Evolutionary conservation across 2,329 filamentous ascomycete genomes (phyloP).

Genomic region (Arthrobotrys conoides): DNA sequence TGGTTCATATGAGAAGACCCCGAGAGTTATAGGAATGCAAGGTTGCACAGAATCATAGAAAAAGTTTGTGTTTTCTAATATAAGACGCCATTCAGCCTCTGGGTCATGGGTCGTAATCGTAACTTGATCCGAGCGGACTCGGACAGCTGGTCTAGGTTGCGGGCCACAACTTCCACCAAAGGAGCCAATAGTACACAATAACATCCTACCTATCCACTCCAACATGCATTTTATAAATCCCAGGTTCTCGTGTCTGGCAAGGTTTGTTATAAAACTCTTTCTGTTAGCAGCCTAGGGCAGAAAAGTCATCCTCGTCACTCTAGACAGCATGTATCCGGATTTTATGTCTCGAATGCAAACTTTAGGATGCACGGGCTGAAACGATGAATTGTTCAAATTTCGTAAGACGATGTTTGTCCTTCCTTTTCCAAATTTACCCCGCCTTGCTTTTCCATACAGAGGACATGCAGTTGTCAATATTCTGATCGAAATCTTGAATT

Average conservation of each 20-base stretch:
- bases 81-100: background rate
- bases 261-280: constrained; percentile 44
- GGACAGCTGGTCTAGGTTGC: constrained; percentile 1
- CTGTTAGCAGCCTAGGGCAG: constrained; percentile 25
- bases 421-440: constrained; percentile 17
- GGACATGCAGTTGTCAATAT: constrained; percentile 8
- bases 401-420: constrained; percentile 10
- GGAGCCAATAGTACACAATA: constrained; percentile 18
- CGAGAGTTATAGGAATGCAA: constrained; percentile 12
- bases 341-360: constrained; percentile 21
- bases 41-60: constrained; percentile 4
- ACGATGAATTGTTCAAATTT: constrained; percentile 22
- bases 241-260: constrained; percentile 49
- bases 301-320: background rate
- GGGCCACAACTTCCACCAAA: background rate
- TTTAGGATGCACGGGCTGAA: constrained; percentile 5
- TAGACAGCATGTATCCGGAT: constrained; percentile 1
- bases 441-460: background rate
- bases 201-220: constrained; percentile 7
- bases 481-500: constrained; percentile 14
- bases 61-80: constrained; percentile 23
- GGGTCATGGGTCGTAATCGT: background rate
- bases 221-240: constrained; percentile 37
- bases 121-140: constrained; percentile 10
- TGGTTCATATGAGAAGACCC: constrained; percentile 1